Evolutionary conservation across 306 rosid species (phyloP).

Genomic region (Crotalaria pallida): DNA sequence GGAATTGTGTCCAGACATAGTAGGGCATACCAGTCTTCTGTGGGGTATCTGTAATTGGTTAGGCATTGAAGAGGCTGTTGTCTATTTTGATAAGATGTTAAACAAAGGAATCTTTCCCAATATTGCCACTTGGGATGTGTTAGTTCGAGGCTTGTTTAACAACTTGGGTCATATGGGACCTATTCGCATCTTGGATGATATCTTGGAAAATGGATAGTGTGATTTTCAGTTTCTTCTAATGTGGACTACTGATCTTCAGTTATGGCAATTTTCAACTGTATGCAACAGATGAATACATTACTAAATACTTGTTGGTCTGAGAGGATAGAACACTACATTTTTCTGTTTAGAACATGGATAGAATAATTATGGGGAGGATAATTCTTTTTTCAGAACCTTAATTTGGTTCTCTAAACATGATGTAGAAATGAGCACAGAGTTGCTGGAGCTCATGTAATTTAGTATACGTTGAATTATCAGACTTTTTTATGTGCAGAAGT

Average conservation of each 20-base stretch:
- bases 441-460: neutral
- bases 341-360: neutral
- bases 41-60: constrained; percentile 64
- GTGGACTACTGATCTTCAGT: neutral
- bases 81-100: constrained; percentile 62
- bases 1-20: constrained; percentile 62
- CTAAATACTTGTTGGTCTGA: neutral
- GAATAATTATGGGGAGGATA: neutral
- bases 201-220: constrained; percentile 37
- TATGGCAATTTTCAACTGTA: neutral
- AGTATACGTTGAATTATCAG: neutral
- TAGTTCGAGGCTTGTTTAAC: constrained; percentile 68
- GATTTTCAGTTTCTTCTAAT: neutral
- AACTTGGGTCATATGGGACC: constrained; percentile 79
- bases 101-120: constrained; percentile 60
- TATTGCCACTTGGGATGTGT: constrained; percentile 61
- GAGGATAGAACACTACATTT: neutral
- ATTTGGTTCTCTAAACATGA: neutral
- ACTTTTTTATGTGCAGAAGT: no score
- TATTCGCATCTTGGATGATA: constrained; percentile 60
- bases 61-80: constrained; percentile 59
- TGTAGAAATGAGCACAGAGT: neutral
- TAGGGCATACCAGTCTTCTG: constrained; percentile 58
- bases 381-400: neutral
- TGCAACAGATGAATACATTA: neutral